These are phyloP conservation scores for Papiliotrema flavescens DNA, from an alignment of 1,284 basidiomycete species.

Conservation along the genomic window DNA sequence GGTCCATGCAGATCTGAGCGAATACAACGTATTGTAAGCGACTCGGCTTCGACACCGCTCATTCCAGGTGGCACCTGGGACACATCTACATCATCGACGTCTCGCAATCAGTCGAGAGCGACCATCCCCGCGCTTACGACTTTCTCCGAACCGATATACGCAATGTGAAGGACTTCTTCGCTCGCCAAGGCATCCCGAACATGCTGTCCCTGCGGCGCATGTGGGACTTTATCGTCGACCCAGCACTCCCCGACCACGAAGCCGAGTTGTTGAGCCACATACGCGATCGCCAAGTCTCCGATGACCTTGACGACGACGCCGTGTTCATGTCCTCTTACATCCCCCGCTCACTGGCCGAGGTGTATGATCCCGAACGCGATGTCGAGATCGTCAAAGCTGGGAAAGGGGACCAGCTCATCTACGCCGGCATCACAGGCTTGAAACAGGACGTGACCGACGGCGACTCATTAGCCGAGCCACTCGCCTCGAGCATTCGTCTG, in stretches of 20 bases:
- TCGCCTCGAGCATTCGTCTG: not conserved
- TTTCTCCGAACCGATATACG: slow-evolving; percentile 89
- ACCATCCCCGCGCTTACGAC: slow-evolving; percentile 93
- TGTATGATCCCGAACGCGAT: slow-evolving; percentile 88
- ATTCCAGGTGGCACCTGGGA: slow-evolving; percentile 51
- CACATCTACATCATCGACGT: slow-evolving; percentile 97
- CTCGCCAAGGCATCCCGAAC: slow-evolving; percentile 55
- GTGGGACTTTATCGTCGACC: slow-evolving; percentile 83
- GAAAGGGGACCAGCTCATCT: slow-evolving; percentile 70
- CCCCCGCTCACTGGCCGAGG: slow-evolving; percentile 84
- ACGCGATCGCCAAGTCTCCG: slow-evolving; percentile 41
- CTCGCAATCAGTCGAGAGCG: slow-evolving; percentile 96
- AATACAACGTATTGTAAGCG: slow-evolving; percentile 93
- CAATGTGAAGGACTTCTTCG: slow-evolving; percentile 92
- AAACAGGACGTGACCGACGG: slow-evolving; percentile 19
- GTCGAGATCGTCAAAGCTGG: slow-evolving; percentile 69
- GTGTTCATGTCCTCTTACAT: slow-evolving; percentile 88
- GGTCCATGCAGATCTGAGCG: slow-evolving; percentile 95
- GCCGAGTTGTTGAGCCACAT: slow-evolving; percentile 49
- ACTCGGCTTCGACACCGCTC: not conserved
- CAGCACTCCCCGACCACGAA: slow-evolving; percentile 47
- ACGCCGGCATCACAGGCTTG: slow-evolving; percentile 76
- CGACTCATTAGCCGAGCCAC: no score
- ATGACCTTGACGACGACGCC: slow-evolving; percentile 62
- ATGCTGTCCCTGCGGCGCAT: slow-evolving; percentile 76